These are phyloP conservation scores for Fusarium luffae DNA, from an alignment of 2,329 filamentous ascomycete species.

Conservation along the genomic window DNA sequence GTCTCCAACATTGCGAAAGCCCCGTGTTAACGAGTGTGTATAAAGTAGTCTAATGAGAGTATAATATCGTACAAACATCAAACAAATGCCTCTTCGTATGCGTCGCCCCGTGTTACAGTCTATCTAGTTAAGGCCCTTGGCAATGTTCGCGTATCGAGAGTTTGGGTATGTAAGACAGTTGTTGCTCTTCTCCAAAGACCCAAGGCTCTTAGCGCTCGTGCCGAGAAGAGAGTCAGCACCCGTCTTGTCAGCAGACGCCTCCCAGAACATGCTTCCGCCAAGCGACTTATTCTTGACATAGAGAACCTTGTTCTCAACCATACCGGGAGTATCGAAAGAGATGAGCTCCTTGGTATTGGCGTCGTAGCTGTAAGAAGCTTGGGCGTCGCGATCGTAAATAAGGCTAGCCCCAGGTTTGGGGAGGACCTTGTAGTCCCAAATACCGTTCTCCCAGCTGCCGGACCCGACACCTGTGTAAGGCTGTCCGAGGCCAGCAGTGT, in stretches of 20 bases:
- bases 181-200: constrained; percentile 55
- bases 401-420: constrained; percentile 71
- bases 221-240: constrained; percentile 69
- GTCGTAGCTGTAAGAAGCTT: constrained; percentile 79
- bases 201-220: constrained; percentile 56
- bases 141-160: constrained; percentile 65
- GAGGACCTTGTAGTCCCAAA: constrained; percentile 84
- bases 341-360: constrained; percentile 68
- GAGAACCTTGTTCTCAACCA: constrained; percentile 69
- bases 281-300: constrained; percentile 71
- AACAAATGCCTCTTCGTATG: background rate
- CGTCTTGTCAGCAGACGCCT: constrained; percentile 74
- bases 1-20: background rate
- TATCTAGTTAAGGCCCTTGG: constrained; percentile 12
- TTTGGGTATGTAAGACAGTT: constrained; percentile 64
- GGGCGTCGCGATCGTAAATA: constrained; percentile 64
- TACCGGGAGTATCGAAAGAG: constrained; percentile 73
- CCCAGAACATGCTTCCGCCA: constrained; percentile 88
- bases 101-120: background rate
- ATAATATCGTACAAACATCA: background rate
- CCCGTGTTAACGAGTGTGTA: background rate
- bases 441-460: constrained; percentile 77
- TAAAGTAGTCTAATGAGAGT: background rate
- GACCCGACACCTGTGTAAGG: constrained; percentile 67
- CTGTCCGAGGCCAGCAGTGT: constrained; percentile 38